These are phyloP conservation scores for Aspergillus hortae DNA, from an alignment of 2,329 filamentous ascomycete species.

Conservation along the genomic window DNA sequence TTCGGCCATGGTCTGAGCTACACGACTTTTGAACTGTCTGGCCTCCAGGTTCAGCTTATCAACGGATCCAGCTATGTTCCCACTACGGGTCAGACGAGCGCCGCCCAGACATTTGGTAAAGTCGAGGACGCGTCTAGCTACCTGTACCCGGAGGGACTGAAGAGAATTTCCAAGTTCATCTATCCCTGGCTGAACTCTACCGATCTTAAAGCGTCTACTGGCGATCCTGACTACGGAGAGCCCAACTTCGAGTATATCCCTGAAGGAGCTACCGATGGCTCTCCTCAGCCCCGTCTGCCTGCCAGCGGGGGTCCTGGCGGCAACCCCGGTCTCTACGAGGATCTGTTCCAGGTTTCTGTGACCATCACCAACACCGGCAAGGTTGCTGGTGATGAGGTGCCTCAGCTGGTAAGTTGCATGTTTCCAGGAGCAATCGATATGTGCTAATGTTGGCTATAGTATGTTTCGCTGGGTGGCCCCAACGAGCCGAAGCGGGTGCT, in stretches of 20 bases:
- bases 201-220: conserved; percentile 49
- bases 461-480: conserved; percentile 75
- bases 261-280: conserved; percentile 48
- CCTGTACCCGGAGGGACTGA: conserved; percentile 53
- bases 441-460: conserved; percentile 36
- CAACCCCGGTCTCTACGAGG: conserved; percentile 54
- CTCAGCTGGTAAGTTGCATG: conserved; percentile 43
- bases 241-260: conserved; percentile 50
- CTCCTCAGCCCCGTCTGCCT: conserved; percentile 53
- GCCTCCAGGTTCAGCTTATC: conserved; percentile 49
- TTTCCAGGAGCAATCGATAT: not conserved
- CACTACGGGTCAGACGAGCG: conserved; percentile 49
- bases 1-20: conserved; percentile 62
- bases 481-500: conserved; percentile 65
- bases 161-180: conserved; percentile 54
- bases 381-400: conserved; percentile 50
- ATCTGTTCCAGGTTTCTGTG: conserved; percentile 47
- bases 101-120: conserved; percentile 53
- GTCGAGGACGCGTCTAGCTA: conserved; percentile 50
- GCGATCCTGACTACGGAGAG: conserved; percentile 54
- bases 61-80: conserved; percentile 50
- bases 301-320: conserved; percentile 59
- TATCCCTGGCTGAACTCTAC: conserved; percentile 64
- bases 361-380: conserved; percentile 51
- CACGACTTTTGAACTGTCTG: conserved; percentile 60